Base-by-base conservation (phyloP, 2,329 filamentous ascomycete species). In the Graphilbum sp. region DNA sequence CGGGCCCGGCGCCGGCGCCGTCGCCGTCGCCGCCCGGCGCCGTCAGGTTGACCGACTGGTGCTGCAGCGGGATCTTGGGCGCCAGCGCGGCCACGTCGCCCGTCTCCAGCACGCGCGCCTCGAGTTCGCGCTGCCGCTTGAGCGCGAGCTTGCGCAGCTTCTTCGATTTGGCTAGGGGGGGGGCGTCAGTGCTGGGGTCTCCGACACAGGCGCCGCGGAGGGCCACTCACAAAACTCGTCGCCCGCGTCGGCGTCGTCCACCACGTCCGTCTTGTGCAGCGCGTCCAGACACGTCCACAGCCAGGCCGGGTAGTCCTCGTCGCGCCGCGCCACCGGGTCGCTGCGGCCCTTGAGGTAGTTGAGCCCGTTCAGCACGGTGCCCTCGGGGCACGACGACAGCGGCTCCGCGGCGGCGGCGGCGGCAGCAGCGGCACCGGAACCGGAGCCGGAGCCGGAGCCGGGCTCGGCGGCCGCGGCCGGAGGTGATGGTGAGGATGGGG, bases 151-250 rank as follows among this genome's bases (percentile, higher is more conserved):
- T 69, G 43, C 83, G 75, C 56, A 85, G 75, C 54, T 87, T 88
- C 57, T 84, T 86, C 21, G 80, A 87, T 70, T 90, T 90, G 42
- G 81, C 80, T 86, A 41, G 37, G 16, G 21, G 24, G n/a, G n/a
- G n/a, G n/a, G n/a, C n/a, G n/a, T n/a, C n/a, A n/a, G n/a, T n/a
- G n/a, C n/a, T n/a, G n/a, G n/a, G n/a, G n/a, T n/a, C n/a, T n/a
- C n/a, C n/a, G n/a, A n/a, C n/a, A n/a, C n/a, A n/a, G n/a, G n/a
- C n/a, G n/a, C n/a, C n/a, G n/a, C n/a, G n/a, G n/a, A n/a, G n/a
- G n/a, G n/a, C n/a, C n/a, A n/a, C n/a, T n/a, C n/a, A 88, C 83
- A 87, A 56, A 85, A 90, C 48, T 86, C 67, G 61, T 88, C 83
- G 18, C 75, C 79, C 20, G 69, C 70, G 10, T 65, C 66, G 11